phyloP scores from a whole-genome alignment of 164 flowering plant genomes.

The Aristolochia contorta region DNA sequence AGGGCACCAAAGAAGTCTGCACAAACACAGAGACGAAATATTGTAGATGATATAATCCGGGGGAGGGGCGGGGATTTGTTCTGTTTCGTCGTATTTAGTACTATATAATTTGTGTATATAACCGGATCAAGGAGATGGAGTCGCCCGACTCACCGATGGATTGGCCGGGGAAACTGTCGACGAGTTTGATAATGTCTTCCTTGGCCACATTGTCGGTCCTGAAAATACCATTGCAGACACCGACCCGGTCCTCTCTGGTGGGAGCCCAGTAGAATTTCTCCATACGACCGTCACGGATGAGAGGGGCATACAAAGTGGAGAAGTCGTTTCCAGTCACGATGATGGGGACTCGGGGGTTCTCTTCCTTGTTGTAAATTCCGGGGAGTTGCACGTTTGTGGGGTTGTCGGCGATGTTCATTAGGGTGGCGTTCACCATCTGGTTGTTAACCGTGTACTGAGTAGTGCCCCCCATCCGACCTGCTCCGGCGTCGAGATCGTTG shows the following conservation, averaged over 20 bases:
- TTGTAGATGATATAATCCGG: too few species aligned
- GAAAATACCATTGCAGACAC: constrained; percentile 41
- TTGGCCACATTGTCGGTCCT: constrained; percentile 22
- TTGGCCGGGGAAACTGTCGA: constrained; percentile 39
- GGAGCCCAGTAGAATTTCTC: constrained; percentile 56
- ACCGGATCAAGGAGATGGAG: neutral
- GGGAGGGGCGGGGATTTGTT: too few species aligned
- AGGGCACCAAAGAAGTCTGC: constrained; percentile 49
- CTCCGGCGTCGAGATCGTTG: constrained; percentile 50
- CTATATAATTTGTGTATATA: too few species aligned
- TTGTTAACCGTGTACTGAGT: constrained; percentile 50
- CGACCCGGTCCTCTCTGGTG: constrained; percentile 35
- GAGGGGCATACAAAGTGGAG: constrained; percentile 48
- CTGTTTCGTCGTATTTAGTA: too few species aligned
- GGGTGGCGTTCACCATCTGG: constrained; percentile 51
- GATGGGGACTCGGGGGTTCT: constrained; percentile 38
- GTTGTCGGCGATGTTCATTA: constrained; percentile 53
- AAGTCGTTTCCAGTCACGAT: constrained; percentile 46
- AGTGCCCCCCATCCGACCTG: constrained; percentile 40
- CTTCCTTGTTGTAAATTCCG: constrained; percentile 48
- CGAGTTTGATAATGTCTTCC: constrained; percentile 26
- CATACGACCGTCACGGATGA: constrained; percentile 50
- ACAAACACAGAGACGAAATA: neutral
- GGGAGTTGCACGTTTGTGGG: constrained; percentile 47
- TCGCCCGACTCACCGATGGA: constrained; percentile 28